Percentiles rank a stretch among this genome's conserved stretches.
Conservation (phyloP, 495 filamentous ascomycete genomes). For the Umbilicaria muhlenbergii region DNA sequence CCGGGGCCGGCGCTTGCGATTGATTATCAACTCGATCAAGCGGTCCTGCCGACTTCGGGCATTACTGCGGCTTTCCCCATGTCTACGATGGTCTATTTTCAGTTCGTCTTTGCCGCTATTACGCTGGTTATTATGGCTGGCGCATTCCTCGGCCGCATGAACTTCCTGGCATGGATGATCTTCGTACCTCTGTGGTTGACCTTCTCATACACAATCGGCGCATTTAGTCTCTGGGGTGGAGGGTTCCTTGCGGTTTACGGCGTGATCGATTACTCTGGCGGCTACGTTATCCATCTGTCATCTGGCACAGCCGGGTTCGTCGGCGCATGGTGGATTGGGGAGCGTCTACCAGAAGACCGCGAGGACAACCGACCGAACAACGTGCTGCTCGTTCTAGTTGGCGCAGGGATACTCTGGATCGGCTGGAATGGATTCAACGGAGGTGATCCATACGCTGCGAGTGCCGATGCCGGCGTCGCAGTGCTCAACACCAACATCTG, state of each 20-base stretch:
- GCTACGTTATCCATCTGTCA: constrained; percentile 42
- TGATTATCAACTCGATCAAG: constrained; percentile 28
- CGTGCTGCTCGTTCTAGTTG: constrained; percentile 31
- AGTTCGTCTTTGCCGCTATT: constrained; percentile 44
- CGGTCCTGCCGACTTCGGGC: constrained; percentile 26
- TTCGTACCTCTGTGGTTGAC: constrained; percentile 39
- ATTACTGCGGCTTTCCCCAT: constrained; percentile 27
- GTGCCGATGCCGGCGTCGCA: constrained; percentile 38
- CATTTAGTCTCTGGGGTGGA: constrained; percentile 38
- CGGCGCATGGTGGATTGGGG: constrained; percentile 37
- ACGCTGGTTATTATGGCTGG: constrained; percentile 38
- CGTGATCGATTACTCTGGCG: constrained; percentile 42
- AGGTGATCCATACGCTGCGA: constrained; percentile 38
- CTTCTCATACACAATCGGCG: constrained; percentile 25
- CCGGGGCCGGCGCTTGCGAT: constrained; percentile 34
- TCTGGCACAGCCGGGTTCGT: constrained; percentile 41
- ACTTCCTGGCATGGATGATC: constrained; percentile 39
- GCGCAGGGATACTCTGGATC: constrained; percentile 41
- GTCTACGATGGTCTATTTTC: constrained; percentile 44
- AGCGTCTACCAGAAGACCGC: constrained; percentile 31
- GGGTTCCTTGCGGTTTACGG: constrained; percentile 35
- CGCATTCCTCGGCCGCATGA: constrained; percentile 35
- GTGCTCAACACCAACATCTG: constrained; percentile 41
- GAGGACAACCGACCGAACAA: constrained; percentile 37
- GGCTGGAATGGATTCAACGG: constrained; percentile 47